phyloP scores from a whole-genome alignment of 306 rosid genomes.

The Quercus robur region DNA sequence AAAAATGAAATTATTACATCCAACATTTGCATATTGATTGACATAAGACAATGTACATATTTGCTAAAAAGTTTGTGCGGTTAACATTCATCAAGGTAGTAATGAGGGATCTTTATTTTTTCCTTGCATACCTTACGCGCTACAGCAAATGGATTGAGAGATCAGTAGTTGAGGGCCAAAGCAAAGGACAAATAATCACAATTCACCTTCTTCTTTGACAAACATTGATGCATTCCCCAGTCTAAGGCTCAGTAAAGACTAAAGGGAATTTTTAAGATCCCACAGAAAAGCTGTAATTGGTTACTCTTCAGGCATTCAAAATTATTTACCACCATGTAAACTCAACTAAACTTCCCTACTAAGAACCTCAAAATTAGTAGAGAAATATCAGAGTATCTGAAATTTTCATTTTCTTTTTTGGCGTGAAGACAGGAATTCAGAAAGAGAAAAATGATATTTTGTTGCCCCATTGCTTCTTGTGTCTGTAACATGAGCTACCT shows the following conservation, averaged over 20 bases:
- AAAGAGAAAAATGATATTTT: slow-evolving; percentile 6
- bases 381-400: not conserved
- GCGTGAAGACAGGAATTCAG: slow-evolving; percentile 5
- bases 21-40: too few species aligned
- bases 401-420: slow-evolving; percentile 15
- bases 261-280: not conserved
- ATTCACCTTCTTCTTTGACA: not conserved
- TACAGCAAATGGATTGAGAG: too few species aligned
- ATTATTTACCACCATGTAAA: not conserved
- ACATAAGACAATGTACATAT: too few species aligned
- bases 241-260: not conserved
- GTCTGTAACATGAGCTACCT: not conserved
- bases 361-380: not conserved
- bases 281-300: too few species aligned
- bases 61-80: too few species aligned
- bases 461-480: not conserved
- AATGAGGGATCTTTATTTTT: too few species aligned
- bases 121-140: too few species aligned
- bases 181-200: not conserved
- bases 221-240: not conserved
- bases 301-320: not conserved
- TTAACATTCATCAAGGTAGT: too few species aligned
- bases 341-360: not conserved
- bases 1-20: too few species aligned
- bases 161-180: too few species aligned